A percentile compares a stretch with the other conserved stretches of the same genome.
Conservation (phyloP, 2,329 filamentous ascomycete species). For the Blumeria graminis region DNA sequence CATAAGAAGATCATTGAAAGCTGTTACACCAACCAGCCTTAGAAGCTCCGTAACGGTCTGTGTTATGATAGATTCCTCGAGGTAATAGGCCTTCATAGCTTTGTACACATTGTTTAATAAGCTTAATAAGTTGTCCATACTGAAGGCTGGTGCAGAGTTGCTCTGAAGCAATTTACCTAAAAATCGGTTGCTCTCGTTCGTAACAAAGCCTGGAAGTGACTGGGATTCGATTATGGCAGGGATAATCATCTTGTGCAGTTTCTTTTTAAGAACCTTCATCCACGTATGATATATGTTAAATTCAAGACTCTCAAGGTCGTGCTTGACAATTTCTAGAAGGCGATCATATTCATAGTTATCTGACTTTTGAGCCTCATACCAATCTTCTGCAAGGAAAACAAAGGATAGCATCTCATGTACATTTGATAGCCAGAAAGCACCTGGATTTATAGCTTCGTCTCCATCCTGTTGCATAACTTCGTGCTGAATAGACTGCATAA, state of each 20-base stretch:
- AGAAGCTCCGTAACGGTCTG: slow-evolving; percentile 90
- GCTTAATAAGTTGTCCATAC: slow-evolving; percentile 95
- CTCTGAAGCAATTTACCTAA: slow-evolving; percentile 85
- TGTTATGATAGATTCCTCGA: slow-evolving; percentile 87
- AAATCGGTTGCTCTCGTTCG: slow-evolving; percentile 95
- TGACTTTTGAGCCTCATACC: slow-evolving; percentile 98
- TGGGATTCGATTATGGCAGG: slow-evolving; percentile 98
- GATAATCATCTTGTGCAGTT: slow-evolving; percentile 98
- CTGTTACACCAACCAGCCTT: slow-evolving; percentile 80
- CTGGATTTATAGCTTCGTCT: slow-evolving; percentile 89
- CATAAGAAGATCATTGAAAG: slow-evolving; percentile 96
- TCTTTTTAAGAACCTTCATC: slow-evolving; percentile 99
- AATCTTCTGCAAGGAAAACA: slow-evolving; percentile 95
- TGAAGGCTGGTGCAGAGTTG: slow-evolving; percentile 82
- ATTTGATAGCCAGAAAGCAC: slow-evolving; percentile 96
- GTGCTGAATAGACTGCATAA: slow-evolving; percentile 98
- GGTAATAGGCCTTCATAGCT: slow-evolving; percentile 95
- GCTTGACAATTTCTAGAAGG: slow-evolving; percentile 93
- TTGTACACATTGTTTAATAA: slow-evolving; percentile 93
- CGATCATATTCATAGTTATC: slow-evolving; percentile 99
- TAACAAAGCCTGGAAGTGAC: slow-evolving; percentile 92
- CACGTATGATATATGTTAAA: slow-evolving; percentile 99
- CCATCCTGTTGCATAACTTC: slow-evolving; percentile 98
- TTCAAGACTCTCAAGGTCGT: slow-evolving; percentile 90
- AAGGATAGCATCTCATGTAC: slow-evolving; percentile 99